Evolutionary conservation across 148 eudicot species (phyloP), one percentile per base, ranked within the genome.

Genomic region (Rhododendron vialii): DNA sequence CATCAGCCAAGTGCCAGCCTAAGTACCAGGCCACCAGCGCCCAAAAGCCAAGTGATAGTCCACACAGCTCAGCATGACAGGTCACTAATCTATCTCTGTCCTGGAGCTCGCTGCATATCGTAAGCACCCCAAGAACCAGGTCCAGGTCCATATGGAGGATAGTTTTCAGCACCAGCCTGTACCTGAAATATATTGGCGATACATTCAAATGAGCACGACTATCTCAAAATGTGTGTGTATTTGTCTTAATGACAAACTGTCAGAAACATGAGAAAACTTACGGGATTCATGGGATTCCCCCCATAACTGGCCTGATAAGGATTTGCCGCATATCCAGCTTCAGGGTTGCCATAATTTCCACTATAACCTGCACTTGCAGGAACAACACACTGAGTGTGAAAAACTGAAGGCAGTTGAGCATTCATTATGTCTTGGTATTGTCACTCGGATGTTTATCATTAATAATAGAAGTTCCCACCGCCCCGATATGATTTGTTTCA

Each of bases 91-190:
- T 94, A 96, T 93, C 96, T 86, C 85, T 93, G 95, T 47, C 95
- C 98, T 90, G 94, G 99, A 91, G 93, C 89, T 86, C 90, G 92
- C 86, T 93, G 98, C 89, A 89, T 84, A 84, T 92, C 94, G 83
- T 96, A 94, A 77, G 95, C 90, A 80, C 91, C 95, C 98, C 99
- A 96, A 86, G 92, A 78, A 80, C 95, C 96, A 76, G 93, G 94
- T 38, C 92, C 98, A 85, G 94, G 90, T 86, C 89, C 97, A 92
- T 95, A 94, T 77, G 91, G 98, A 84, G 96, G 90, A 91, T 92
- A 96, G 85, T 82, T 95, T 89, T 95, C 97, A 67, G 87, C 94
- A 86, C 93, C 93, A 89, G 92, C 85, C 88, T 93, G 98, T 45
- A 87, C 86, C 94, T 93, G 87, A 77, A 65, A 83, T 38, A 15